Conservation (phyloP, 2,329 filamentous ascomycete genomes). For the Cucurbitaria berberidis region DNA sequence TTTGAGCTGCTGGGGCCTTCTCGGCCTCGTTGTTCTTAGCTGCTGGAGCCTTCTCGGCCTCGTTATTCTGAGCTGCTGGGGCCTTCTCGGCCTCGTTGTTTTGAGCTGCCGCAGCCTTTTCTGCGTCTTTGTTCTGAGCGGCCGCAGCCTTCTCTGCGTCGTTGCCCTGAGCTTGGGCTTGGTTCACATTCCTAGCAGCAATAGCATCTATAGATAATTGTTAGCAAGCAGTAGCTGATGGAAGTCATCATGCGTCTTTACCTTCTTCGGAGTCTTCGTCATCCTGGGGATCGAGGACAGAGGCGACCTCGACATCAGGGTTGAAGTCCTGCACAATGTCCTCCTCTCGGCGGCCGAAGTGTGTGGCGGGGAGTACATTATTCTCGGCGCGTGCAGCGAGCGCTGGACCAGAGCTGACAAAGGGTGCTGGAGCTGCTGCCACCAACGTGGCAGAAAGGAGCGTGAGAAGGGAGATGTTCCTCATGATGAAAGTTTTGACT, state of each 20-base stretch:
- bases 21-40: background rate
- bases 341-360: slow-evolving; percentile 31
- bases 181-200: background rate
- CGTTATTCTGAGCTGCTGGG: background rate
- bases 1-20: background rate
- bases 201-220: background rate
- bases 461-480: slow-evolving; percentile 42
- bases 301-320: slow-evolving; percentile 6
- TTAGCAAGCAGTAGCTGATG: background rate
- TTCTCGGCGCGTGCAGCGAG: slow-evolving; percentile 31
- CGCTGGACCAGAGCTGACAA: slow-evolving; percentile 35
- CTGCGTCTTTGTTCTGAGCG: background rate
- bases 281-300: slow-evolving; percentile 1
- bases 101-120: background rate
- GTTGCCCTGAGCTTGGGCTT: background rate
- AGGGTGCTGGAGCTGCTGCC: slow-evolving; percentile 39
- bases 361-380: slow-evolving; percentile 27
- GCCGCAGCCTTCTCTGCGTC: background rate
- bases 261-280: slow-evolving; percentile 1
- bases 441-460: slow-evolving; percentile 45
- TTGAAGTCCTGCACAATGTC: slow-evolving; percentile 29
- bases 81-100: background rate
- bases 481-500: slow-evolving; percentile 37
- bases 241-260: background rate
- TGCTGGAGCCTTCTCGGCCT: background rate